phyloP scores from a whole-genome alignment of 2,329 filamentous ascomycete species.

The Geosmithia flava region DNA sequence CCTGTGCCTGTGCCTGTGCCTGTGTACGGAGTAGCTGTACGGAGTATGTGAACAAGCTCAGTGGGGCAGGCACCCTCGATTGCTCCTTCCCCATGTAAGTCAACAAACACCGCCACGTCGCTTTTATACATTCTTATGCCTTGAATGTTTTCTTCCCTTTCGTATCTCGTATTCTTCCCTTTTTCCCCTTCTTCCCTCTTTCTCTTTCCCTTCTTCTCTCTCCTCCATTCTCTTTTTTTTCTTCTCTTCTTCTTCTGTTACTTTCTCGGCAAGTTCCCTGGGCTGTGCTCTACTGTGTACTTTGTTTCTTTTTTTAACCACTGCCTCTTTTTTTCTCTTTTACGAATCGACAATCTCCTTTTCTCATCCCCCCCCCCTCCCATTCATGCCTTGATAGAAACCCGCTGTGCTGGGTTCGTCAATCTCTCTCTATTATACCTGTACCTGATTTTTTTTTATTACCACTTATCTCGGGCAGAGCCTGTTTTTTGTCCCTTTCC shows the following conservation, averaged over 20 bases:
- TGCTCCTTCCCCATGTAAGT: background rate
- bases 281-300: background rate
- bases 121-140: background rate
- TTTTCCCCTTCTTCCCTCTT: constrained; percentile 2
- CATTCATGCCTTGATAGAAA: too few species aligned
- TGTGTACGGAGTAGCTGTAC: too few species aligned
- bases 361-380: background rate
- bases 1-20: too few species aligned
- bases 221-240: background rate
- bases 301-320: constrained; percentile 4
- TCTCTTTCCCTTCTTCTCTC: constrained; percentile 4
- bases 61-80: background rate
- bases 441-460: background rate
- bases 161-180: constrained; percentile 5
- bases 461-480: too few species aligned
- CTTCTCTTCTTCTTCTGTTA: constrained; percentile 2
- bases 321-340: background rate
- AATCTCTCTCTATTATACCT: background rate
- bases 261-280: background rate
- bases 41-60: too few species aligned
- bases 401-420: background rate
- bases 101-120: background rate
- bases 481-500: too few species aligned
- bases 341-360: background rate
- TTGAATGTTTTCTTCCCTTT: constrained; percentile 2